A percentile compares a stretch with the other conserved stretches of the same genome.
Evolutionary conservation across 2,329 filamentous ascomycete genomes (phyloP).

Genomic region (Trichoderma lentiforme): DNA sequence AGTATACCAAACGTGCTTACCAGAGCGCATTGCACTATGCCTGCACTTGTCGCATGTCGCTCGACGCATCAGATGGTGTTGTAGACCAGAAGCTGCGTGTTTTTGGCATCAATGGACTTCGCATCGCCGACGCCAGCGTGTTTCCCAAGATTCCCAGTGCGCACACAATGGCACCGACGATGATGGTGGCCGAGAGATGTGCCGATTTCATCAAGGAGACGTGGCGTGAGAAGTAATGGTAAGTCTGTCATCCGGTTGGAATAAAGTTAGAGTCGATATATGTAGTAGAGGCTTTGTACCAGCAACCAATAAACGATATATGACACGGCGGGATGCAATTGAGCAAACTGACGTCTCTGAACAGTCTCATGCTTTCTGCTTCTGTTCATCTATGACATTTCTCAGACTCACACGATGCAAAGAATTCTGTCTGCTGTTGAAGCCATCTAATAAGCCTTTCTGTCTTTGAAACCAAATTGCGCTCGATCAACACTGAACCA

Average conservation of each 20-base stretch:
- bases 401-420: neutral
- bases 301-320: neutral
- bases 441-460: too few relatives aligned
- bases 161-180: neutral
- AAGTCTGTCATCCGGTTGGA: neutral
- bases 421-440: neutral
- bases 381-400: too few relatives aligned
- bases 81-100: neutral
- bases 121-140: neutral
- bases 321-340: neutral
- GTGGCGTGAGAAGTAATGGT: neutral
- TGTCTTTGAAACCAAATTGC: too few relatives aligned
- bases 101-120: neutral
- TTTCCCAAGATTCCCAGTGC: neutral
- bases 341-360: neutral
- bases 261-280: neutral
- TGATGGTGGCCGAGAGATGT: neutral
- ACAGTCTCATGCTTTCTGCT: neutral
- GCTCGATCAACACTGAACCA: too few relatives aligned
- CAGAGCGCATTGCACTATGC: neutral
- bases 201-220: neutral
- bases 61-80: neutral
- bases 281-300: neutral
- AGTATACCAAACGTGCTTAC: neutral
- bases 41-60: neutral